Base-by-base conservation (phyloP, 306 rosid genomes). In the Vigna hirtella region DNA sequence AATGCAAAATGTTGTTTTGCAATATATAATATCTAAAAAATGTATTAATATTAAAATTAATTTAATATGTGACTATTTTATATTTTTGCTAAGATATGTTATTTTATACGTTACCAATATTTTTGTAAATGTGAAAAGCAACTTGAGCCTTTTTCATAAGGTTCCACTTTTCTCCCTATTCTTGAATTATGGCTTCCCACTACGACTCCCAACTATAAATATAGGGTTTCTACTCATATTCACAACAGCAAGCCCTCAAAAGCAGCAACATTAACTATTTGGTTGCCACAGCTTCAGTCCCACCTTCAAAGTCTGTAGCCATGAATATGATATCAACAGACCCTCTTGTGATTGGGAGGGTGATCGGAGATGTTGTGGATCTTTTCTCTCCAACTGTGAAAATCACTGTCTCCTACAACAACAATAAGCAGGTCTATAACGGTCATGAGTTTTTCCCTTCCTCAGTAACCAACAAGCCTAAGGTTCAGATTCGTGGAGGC, bases 341-440 rank as follows among this genome's bases (percentile, higher is more conserved):
- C 61, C 95, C 98, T 66, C 97, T 94, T 15, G 89, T 78, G 2
- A 63, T 88, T 6, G 97, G 96, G 3, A 82, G 97, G 74, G 98
- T 94, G 62, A 84, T 94, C 1, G 98, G 98, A 75, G 98, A 92
- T 65, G 90, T 94, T 2, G 83, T 94, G 61, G 97, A 94, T 72
- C n/a, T 55, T 45, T 87, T 94, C 86, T 72, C 86, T 48, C 77
- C 91, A 30, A 78, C 83, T 26, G 82, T 84, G 17, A 84, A 78
- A 81, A 85, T 92, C 82, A 76, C 84, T 0, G 83, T 90, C 62
- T 82, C 91, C 57, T 94, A 83, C 85, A 79, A 77, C 87, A 89
- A 78, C 87, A 89, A 78, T 82, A 89, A 86, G 86, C 82, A 83
- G 74, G 93, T 94, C 32, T 90, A 53, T 64, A 94, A 94, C 30